Percentiles rank a stretch among this genome's conserved stretches.
Evolutionary conservation across 2,329 filamentous ascomycete species (phyloP).

Genomic region (Clonostachys byssicola): DNA sequence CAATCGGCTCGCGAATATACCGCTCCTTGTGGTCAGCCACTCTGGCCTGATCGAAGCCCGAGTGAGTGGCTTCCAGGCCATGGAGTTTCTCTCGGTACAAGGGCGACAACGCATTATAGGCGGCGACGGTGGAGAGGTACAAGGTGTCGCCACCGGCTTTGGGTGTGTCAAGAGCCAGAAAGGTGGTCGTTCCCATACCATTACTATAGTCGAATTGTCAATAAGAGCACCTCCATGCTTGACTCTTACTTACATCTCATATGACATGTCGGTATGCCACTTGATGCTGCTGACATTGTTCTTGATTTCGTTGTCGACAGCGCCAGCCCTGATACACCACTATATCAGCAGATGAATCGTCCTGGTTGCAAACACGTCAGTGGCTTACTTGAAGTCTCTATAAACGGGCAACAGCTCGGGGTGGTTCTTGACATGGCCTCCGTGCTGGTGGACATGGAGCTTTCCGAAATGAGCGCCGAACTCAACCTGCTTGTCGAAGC

Average conservation of each 20-base stretch:
- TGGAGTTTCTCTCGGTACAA: slow-evolving; percentile 73
- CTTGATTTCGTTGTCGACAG: slow-evolving; percentile 24
- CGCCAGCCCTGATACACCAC: background rate
- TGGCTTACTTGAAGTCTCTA: slow-evolving; percentile 60
- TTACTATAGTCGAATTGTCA: background rate
- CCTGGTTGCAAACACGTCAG: slow-evolving; percentile 55
- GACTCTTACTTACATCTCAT: slow-evolving; percentile 66
- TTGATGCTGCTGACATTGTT: slow-evolving; percentile 62
- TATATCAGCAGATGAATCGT: background rate
- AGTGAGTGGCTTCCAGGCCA: slow-evolving; percentile 72
- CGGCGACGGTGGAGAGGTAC: slow-evolving; percentile 70
- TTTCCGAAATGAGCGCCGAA: slow-evolving; percentile 61
- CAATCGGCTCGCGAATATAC: slow-evolving; percentile 59
- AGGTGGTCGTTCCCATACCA: slow-evolving; percentile 41
- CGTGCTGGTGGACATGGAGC: slow-evolving; percentile 68
- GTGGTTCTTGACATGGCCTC: slow-evolving; percentile 64
- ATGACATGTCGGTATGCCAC: slow-evolving; percentile 70
- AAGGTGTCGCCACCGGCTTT: slow-evolving; percentile 69
- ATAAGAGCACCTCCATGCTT: background rate
- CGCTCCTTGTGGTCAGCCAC: background rate
- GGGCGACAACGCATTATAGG: slow-evolving; percentile 71
- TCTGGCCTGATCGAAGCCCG: slow-evolving; percentile 51
- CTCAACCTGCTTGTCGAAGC: slow-evolving; percentile 57
- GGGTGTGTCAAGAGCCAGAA: slow-evolving; percentile 66
- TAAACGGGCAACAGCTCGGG: slow-evolving; percentile 64